Evolutionary conservation across 345 rosid species (phyloP).

Genomic region (Gossypium australe): DNA sequence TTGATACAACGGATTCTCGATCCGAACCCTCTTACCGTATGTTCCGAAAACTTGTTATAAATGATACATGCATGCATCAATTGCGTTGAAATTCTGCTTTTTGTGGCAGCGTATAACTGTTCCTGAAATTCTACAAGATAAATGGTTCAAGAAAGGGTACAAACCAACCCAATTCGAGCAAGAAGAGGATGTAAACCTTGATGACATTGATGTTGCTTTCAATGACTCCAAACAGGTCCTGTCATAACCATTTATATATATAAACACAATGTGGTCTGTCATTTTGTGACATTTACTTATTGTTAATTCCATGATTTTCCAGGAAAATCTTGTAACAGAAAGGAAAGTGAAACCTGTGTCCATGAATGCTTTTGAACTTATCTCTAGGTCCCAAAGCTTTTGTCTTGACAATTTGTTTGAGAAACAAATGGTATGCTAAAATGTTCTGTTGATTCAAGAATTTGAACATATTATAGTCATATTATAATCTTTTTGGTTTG

Average conservation of each 20-base stretch:
- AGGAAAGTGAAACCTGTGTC: constrained; percentile 78
- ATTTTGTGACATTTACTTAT: background rate
- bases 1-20: constrained; percentile 73
- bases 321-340: constrained; percentile 76
- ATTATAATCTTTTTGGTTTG: background rate
- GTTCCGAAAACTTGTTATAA: constrained; percentile 17
- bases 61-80: background rate
- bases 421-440: constrained; percentile 43
- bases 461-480: too few species aligned
- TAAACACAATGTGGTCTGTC: background rate
- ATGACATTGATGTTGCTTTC: constrained; percentile 81
- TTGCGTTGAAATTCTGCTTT: background rate
- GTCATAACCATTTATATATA: background rate
- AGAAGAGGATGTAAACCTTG: constrained; percentile 70
- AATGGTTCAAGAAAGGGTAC: constrained; percentile 86
- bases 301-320: constrained; percentile 13
- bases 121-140: constrained; percentile 70
- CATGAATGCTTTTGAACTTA: constrained; percentile 95
- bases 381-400: constrained; percentile 65
- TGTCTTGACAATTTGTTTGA: constrained; percentile 84
- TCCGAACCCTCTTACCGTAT: constrained; percentile 67
- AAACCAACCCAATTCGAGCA: constrained; percentile 58
- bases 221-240: constrained; percentile 37
- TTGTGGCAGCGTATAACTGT: constrained; percentile 57
- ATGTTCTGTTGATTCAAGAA: too few species aligned